These are phyloP conservation scores for Coemansia sp. DNA, from an alignment of 192 early-diverging fungal species.

Conservation along the genomic window DNA sequence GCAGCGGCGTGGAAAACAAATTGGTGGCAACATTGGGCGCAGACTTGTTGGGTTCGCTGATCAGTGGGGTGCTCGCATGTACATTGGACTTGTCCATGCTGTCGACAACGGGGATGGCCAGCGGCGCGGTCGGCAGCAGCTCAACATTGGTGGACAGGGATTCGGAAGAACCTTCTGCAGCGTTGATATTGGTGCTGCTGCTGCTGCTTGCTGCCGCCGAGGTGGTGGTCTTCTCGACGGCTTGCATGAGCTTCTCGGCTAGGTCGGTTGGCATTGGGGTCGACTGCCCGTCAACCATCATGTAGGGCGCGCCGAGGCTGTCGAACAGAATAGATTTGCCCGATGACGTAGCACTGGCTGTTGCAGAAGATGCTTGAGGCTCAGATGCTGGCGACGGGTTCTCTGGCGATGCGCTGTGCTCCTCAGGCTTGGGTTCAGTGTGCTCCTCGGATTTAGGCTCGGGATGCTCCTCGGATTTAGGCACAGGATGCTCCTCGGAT, in stretches of 20 bases:
- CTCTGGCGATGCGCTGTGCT: not conserved
- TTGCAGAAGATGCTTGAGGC: not conserved
- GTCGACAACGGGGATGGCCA: constrained; percentile 34
- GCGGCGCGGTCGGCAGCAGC: constrained; percentile 12
- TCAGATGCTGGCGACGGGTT: not conserved
- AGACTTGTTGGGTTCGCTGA: constrained; percentile 1
- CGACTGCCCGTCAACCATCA: constrained; percentile 31
- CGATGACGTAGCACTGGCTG: not conserved
- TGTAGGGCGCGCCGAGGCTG: constrained; percentile 32
- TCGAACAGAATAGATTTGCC: constrained; percentile 43
- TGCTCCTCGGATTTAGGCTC: not conserved
- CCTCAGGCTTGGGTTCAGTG: not conserved
- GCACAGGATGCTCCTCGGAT: not conserved
- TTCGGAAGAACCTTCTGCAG: not conserved
- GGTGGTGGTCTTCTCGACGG: constrained; percentile 10
- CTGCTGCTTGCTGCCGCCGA: not conserved
- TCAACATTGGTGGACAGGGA: not conserved
- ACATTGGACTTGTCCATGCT: not conserved
- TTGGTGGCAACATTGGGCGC: constrained; percentile 6
- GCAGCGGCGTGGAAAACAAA: constrained; percentile 16
- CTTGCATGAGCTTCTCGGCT: constrained; percentile 40
- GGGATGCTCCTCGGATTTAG: not conserved
- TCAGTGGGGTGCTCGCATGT: not conserved
- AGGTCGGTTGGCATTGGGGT: constrained; percentile 22
- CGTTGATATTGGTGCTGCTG: not conserved